Evolutionary conservation across 1,284 basidiomycete genomes (phyloP).

Genomic region (Leccinum solheimii): DNA sequence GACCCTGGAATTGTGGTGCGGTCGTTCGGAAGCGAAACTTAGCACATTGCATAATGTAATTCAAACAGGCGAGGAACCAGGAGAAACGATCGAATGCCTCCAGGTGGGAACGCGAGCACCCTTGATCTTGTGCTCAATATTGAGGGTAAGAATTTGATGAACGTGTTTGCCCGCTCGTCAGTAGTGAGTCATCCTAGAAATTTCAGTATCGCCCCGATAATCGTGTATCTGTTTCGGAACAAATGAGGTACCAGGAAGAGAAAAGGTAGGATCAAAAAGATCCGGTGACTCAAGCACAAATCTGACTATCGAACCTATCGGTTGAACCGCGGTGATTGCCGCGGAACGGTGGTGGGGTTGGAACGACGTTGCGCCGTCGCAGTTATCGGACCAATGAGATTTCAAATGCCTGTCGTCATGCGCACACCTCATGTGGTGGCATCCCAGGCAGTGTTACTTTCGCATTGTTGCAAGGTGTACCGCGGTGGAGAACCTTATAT

Average conservation of each 20-base stretch:
- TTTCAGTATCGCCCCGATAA: background rate
- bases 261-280: background rate
- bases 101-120: background rate
- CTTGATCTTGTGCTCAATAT: background rate
- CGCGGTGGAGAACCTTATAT: conserved; percentile 56
- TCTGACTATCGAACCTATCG: background rate
- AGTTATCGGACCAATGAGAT: background rate
- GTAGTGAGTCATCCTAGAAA: background rate
- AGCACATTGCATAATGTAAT: background rate
- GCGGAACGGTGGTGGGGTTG: background rate
- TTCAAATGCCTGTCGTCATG: background rate
- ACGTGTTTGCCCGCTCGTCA: background rate
- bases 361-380: background rate
- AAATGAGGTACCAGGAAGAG: background rate
- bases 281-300: background rate
- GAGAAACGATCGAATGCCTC: background rate
- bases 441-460: conserved; percentile 35
- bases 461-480: conserved; percentile 45
- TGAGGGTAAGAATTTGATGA: background rate
- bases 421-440: background rate
- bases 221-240: background rate
- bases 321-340: background rate
- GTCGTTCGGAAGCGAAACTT: background rate
- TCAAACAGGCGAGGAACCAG: background rate
- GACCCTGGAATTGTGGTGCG: background rate